phyloP scores from a whole-genome alignment of 164 flowering plant genomes.

The Annona squamosa region DNA sequence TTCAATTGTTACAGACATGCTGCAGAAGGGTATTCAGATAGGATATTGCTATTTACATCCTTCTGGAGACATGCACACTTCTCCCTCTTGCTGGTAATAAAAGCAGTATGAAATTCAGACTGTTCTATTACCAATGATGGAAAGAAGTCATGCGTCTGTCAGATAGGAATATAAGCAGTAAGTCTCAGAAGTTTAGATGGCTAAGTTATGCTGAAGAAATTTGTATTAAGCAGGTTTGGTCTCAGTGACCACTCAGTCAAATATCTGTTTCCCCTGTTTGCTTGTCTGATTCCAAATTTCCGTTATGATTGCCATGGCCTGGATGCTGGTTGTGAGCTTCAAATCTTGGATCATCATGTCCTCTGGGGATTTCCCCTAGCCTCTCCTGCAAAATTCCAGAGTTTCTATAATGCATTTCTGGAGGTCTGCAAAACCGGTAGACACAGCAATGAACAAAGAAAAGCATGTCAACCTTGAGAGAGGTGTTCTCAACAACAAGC shows the following conservation, averaged over 20 bases:
- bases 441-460: not conserved
- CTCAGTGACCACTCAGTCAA: slow-evolving; percentile 30
- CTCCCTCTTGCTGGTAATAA: not conserved
- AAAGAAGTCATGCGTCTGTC: not conserved
- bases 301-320: slow-evolving; percentile 24
- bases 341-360: slow-evolving; percentile 38
- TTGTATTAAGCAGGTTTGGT: slow-evolving; percentile 7
- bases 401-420: not conserved
- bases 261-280: slow-evolving; percentile 32
- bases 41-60: not conserved
- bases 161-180: not conserved
- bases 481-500: slow-evolving; percentile 62
- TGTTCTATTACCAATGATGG: not conserved
- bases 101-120: not conserved
- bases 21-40: slow-evolving; percentile 18
- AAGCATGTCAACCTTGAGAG: slow-evolving; percentile 57
- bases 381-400: slow-evolving; percentile 52
- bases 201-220: slow-evolving; percentile 40
- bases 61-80: not conserved
- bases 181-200: slow-evolving; percentile 22
- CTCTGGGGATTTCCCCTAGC: slow-evolving; percentile 53
- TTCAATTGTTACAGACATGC: slow-evolving; percentile 20
- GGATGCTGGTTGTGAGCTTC: slow-evolving; percentile 31
- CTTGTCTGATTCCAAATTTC: slow-evolving; percentile 2
- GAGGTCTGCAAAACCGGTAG: not conserved